phyloP scores from a whole-genome alignment of 345 rosid genomes.

The Alliaria petiolata region DNA sequence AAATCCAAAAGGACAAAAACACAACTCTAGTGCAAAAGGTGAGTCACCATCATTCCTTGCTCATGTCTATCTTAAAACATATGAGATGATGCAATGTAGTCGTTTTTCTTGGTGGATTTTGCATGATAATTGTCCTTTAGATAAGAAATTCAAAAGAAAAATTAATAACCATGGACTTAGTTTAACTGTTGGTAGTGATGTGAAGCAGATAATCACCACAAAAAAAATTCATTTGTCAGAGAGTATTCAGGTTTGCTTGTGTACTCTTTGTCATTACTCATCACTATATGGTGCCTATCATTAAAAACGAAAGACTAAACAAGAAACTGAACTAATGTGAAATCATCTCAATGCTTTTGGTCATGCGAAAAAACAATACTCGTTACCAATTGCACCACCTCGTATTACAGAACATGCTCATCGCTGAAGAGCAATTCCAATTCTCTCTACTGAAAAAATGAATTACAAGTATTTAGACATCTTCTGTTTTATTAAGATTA shows the following conservation, averaged over 20 bases:
- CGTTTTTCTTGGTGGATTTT: background rate
- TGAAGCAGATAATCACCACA: conserved; percentile 63
- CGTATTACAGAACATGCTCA: background rate
- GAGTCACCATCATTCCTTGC: conserved; percentile 10
- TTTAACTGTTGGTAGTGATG: conserved; percentile 78
- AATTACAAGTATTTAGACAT: background rate
- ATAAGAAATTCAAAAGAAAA: background rate
- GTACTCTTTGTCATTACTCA: conserved; percentile 11
- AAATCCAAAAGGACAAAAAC: conserved; percentile 70
- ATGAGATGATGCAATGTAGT: background rate
- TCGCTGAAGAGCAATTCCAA: background rate
- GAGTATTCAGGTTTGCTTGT: conserved; percentile 22
- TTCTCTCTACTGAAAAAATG: conserved; percentile 1
- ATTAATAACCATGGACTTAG: conserved; percentile 40
- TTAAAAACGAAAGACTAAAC: background rate
- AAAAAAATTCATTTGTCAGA: conserved; percentile 45
- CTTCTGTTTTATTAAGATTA: background rate
- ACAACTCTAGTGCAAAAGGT: conserved; percentile 88
- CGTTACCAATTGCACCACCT: background rate
- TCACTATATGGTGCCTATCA: background rate
- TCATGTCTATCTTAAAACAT: background rate
- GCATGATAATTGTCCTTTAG: background rate
- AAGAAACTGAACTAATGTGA: background rate
- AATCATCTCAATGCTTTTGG: background rate
- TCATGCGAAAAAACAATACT: background rate